Evolutionary conservation across 2,329 filamentous ascomycete genomes (phyloP), one percentile per base, ranked within the genome.

Genomic region (Celoporthe dispersa): DNA sequence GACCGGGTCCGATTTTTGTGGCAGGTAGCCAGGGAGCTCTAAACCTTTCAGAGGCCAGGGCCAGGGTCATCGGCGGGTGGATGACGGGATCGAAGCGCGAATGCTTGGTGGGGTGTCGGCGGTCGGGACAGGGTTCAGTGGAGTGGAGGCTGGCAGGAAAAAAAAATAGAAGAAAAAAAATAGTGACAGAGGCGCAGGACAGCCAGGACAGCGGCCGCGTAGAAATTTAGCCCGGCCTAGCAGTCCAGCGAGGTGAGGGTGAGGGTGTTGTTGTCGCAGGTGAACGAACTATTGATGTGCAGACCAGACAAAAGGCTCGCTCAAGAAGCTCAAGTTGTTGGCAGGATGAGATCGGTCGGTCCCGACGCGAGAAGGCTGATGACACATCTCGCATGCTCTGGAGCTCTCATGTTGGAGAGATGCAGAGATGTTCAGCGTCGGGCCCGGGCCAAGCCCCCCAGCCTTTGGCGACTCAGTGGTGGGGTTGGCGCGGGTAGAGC

Each of bases 61-160:
- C 37, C 62, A 41, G 41, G 62, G 62, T 33, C 41, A 25, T 28
- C 12, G 37, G 6, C 33, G 61, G 44, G 62, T 37, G n/a, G 64
- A 60, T 31, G 51, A 33, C 68, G 33, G 51, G 44, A 44, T 67
- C 55, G 51, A 57, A 33, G 51, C 55, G 39, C 35, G 51, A 31
- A 9, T 63, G 60, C 60, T n/a, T 33, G 59, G 64, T 66, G 37
- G 51, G 35, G 51, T 66, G 64, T 41, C 48, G 64, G 53, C 64
- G 37, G 28, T n/a, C 53, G 41, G 39, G 59, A 51, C 57, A 68
- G 66, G 66, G 57, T 57, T 55, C 16, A 25, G 57, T 44, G n/a
- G 31, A 63, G 59, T 68, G 66, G 66, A 61, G 66, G 28, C 33
- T 33, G 60, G 61, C 59, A 68, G 39, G 59, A 68, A 65, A 59